These are phyloP conservation scores for Hyphodiscus hymeniophilus DNA, from an alignment of 495 filamentous ascomycete genomes.

Conservation along the genomic window DNA sequence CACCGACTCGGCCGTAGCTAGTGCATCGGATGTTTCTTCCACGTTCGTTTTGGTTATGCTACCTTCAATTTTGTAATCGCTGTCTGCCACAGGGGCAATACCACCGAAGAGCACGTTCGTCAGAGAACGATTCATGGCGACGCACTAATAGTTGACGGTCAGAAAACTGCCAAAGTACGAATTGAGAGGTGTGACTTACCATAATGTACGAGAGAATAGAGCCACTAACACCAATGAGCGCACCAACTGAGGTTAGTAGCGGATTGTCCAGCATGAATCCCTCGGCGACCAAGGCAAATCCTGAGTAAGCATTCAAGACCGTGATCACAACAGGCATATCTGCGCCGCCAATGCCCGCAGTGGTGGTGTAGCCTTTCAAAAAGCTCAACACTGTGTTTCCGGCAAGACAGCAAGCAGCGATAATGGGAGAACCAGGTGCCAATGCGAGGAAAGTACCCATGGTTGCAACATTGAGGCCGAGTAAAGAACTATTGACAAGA, in stretches of 20 bases:
- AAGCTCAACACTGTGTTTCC: slow-evolving; percentile 70
- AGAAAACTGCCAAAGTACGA: not conserved
- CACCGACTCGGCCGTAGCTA: slow-evolving; percentile 63
- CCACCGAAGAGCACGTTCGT: slow-evolving; percentile 78
- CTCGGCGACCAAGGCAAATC: slow-evolving; percentile 75
- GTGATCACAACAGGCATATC: slow-evolving; percentile 86
- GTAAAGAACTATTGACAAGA: slow-evolving; percentile 57
- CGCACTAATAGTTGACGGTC: slow-evolving; percentile 53
- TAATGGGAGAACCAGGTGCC: slow-evolving; percentile 62
- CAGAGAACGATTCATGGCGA: slow-evolving; percentile 76
- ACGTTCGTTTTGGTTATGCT: slow-evolving; percentile 60
- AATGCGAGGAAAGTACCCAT: slow-evolving; percentile 72
- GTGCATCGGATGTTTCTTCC: slow-evolving; percentile 65
- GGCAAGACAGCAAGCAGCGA: slow-evolving; percentile 63
- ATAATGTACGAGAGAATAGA: slow-evolving; percentile 77
- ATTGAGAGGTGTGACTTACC: slow-evolving; percentile 18
- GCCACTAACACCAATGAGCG: slow-evolving; percentile 72
- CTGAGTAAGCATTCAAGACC: slow-evolving; percentile 76
- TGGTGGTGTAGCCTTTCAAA: slow-evolving; percentile 74
- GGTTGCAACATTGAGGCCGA: slow-evolving; percentile 64
- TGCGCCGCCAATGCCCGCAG: slow-evolving; percentile 74
- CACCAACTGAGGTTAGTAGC: slow-evolving; percentile 67
- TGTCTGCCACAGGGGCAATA: slow-evolving; percentile 49
- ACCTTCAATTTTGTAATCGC: slow-evolving; percentile 66
- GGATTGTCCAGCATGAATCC: slow-evolving; percentile 83